Evolutionary conservation across 257 asterid species (phyloP).

Genomic region (Sherardia arvensis): DNA sequence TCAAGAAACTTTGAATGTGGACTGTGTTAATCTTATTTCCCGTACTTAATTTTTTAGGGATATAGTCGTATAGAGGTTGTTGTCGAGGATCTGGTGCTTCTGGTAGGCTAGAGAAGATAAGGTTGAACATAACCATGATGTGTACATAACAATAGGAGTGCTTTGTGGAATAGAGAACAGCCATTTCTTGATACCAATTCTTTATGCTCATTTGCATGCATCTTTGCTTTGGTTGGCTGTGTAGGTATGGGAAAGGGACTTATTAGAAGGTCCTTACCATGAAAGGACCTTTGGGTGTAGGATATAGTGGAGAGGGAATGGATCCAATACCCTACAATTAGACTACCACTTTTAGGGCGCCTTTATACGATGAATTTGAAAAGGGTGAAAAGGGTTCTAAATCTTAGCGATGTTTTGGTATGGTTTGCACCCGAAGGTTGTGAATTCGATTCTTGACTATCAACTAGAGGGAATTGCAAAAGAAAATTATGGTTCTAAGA

Average conservation of each 20-base stretch:
- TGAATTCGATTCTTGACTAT: neutral
- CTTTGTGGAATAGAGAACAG: neutral
- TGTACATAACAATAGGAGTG: neutral
- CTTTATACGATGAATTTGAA: neutral
- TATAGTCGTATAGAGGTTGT: neutral
- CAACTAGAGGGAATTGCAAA: neutral
- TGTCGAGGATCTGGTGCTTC: constrained; percentile 2
- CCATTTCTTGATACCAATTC: neutral
- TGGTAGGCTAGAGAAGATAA: neutral
- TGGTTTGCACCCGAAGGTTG: neutral
- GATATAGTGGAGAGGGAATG: constrained; percentile 2
- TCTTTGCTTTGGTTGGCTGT: neutral
- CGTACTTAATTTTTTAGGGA: neutral
- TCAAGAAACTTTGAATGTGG: neutral
- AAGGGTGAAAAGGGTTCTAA: too few species aligned
- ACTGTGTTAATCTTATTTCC: neutral
- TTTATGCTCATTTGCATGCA: neutral
- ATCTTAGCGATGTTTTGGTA: neutral
- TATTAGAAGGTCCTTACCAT: neutral
- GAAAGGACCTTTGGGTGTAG: neutral
- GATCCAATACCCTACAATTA: neutral
- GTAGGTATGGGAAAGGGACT: neutral
- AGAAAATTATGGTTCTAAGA: too few species aligned
- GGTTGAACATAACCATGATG: neutral
- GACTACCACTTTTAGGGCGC: neutral